A percentile compares a stretch with the other conserved stretches of the same genome.
phyloP scores from a whole-genome alignment of 257 asterid species.

The Plectranthus barbatus region DNA sequence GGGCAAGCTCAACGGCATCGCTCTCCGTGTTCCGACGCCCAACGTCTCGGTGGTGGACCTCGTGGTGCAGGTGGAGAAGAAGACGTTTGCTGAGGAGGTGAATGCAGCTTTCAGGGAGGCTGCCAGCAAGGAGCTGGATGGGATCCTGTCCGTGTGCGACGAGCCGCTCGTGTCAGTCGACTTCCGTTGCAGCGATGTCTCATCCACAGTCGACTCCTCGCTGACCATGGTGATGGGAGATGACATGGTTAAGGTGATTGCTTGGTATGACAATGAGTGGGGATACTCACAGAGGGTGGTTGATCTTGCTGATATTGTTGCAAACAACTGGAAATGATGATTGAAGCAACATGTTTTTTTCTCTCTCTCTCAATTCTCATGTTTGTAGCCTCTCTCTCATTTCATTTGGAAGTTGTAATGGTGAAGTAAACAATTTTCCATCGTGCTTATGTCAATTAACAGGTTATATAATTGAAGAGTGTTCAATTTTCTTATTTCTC shows the following conservation, averaged over 20 bases:
- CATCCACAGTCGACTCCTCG: conserved; percentile 79
- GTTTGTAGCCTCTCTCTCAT: conserved; percentile 36
- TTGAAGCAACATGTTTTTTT: not conserved
- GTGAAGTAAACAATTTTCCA: conserved; percentile 32
- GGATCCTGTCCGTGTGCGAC: conserved; percentile 73
- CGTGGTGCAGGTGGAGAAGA: conserved; percentile 85
- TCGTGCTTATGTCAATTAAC: not conserved
- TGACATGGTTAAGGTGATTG: conserved; percentile 95
- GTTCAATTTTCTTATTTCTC: not conserved
- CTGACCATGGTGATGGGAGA: conserved; percentile 98
- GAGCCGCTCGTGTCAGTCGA: conserved; percentile 94
- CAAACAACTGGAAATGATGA: conserved; percentile 83
- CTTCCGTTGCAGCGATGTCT: conserved; percentile 88
- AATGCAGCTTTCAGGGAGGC: conserved; percentile 85
- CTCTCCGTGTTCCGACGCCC: conserved; percentile 98
- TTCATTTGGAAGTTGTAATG: conserved; percentile 31
- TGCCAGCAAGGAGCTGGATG: conserved; percentile 64
- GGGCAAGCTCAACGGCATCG: conserved; percentile 92
- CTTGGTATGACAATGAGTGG: conserved; percentile 99
- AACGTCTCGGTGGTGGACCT: conserved; percentile 92
- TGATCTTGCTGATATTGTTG: conserved; percentile 96
- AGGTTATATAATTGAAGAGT: conserved; percentile 1
- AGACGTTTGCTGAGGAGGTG: conserved; percentile 93
- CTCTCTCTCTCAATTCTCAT: not conserved
- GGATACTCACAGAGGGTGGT: conserved; percentile 99